Conservation (phyloP, 2,329 filamentous ascomycete species). For the Phyllosticta paracitricarpa region DNA sequence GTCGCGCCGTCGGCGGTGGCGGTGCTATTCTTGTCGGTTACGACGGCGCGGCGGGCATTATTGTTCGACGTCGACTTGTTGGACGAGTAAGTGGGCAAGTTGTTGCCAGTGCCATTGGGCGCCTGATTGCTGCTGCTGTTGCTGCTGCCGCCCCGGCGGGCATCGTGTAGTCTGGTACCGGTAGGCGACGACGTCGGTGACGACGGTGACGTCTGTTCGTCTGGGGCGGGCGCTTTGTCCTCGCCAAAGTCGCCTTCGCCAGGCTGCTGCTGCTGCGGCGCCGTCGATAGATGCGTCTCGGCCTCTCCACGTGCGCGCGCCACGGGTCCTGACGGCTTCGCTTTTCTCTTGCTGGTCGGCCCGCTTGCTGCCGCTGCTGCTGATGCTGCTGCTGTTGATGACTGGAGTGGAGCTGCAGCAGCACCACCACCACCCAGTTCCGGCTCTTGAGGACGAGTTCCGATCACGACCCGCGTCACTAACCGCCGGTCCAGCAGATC, state of each 20-base stretch:
- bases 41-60: no score
- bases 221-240: not conserved
- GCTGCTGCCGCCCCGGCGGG: no score
- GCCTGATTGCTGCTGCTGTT: not conserved
- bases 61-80: not conserved
- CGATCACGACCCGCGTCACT: conserved; percentile 44
- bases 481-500: conserved; percentile 76
- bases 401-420: not conserved
- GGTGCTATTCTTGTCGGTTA: not conserved
- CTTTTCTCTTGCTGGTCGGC: not conserved
- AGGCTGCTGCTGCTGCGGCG: no score
- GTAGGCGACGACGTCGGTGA: no score
- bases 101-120: not conserved
- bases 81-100: not conserved
- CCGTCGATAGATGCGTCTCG: not conserved
- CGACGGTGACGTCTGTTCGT: not conserved
- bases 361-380: not conserved
- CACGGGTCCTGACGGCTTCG: not conserved
- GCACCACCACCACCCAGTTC: no score
- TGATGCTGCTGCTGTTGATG: not conserved
- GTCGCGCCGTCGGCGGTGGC: not conserved
- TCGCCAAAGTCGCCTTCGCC: not conserved
- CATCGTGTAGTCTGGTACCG: not conserved
- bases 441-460: not conserved
- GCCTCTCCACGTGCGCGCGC: not conserved